These are phyloP conservation scores for Berkeleyomyces basicola DNA, from an alignment of 2,329 filamentous ascomycete genomes.

Conservation along the genomic window DNA sequence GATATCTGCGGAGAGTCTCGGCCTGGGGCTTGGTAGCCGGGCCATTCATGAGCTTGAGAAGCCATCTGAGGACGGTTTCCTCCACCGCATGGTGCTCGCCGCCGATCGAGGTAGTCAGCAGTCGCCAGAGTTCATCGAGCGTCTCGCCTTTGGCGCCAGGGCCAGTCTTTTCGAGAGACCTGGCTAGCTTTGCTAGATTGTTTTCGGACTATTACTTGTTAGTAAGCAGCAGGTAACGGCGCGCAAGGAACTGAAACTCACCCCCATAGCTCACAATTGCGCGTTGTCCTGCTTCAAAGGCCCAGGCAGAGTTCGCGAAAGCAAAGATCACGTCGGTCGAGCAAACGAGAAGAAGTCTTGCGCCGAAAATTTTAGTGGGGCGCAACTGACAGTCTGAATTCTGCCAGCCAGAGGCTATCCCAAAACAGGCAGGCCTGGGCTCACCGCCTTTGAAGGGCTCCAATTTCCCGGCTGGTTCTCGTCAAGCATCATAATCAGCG, in stretches of 20 bases:
- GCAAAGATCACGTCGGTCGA: neutral
- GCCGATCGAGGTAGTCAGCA: slow-evolving; percentile 27
- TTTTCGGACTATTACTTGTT: slow-evolving; percentile 19
- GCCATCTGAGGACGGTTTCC: slow-evolving; percentile 42
- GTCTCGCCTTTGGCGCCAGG: slow-evolving; percentile 29
- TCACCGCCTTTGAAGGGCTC: slow-evolving; percentile 29
- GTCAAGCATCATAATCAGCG: slow-evolving; percentile 15
- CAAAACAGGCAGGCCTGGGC: slow-evolving; percentile 14
- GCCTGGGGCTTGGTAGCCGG: slow-evolving; percentile 23
- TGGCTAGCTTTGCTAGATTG: slow-evolving; percentile 34
- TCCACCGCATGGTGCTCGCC: slow-evolving; percentile 35
- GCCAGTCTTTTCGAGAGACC: slow-evolving; percentile 37
- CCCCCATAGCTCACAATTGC: neutral
- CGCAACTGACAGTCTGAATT: slow-evolving; percentile 20
- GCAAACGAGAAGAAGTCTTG: neutral
- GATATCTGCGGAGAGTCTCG: slow-evolving; percentile 38
- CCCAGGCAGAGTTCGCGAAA: slow-evolving; percentile 13
- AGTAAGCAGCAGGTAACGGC: slow-evolving; percentile 6
- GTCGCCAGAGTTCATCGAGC: slow-evolving; percentile 32
- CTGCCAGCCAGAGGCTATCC: slow-evolving; percentile 24
- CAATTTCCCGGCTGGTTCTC: slow-evolving; percentile 24
- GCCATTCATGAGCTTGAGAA: slow-evolving; percentile 44
- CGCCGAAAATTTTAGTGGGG: slow-evolving; percentile 14
- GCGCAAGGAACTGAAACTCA: neutral
- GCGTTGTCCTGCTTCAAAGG: neutral